These are phyloP conservation scores for Fennellomyces sp. DNA, from an alignment of 371 early-diverging fungal genomes.

Conservation along the genomic window DNA sequence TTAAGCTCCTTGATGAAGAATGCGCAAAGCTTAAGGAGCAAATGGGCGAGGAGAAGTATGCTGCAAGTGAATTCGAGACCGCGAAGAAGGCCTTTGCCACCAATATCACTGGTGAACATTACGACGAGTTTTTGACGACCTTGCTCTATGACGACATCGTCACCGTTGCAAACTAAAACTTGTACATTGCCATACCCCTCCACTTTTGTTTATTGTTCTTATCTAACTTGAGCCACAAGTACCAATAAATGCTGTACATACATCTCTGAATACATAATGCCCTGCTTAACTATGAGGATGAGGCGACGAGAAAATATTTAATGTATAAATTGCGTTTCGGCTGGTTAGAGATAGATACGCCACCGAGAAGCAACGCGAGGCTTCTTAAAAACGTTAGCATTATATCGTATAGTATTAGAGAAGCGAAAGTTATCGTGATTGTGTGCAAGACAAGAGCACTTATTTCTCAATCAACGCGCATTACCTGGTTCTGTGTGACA, in stretches of 20 bases:
- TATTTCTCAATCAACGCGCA: too few relatives aligned
- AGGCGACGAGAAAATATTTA: too few relatives aligned
- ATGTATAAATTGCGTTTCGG: too few relatives aligned
- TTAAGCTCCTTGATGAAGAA: slow-evolving; percentile 85
- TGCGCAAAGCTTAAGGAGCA: slow-evolving; percentile 64
- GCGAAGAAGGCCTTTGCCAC: slow-evolving; percentile 78
- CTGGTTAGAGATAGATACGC: too few relatives aligned
- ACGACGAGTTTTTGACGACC: slow-evolving; percentile 91
- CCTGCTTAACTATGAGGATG: too few relatives aligned
- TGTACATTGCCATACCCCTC: background rate
- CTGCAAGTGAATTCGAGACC: slow-evolving; percentile 66
- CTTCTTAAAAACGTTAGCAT: too few relatives aligned
- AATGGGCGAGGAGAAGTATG: slow-evolving; percentile 61
- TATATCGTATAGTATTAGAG: too few relatives aligned
- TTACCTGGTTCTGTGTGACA: too few relatives aligned
- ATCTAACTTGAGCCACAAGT: background rate
- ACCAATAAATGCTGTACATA: background rate
- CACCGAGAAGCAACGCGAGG: too few relatives aligned
- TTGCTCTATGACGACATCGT: slow-evolving; percentile 76
- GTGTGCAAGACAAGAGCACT: too few relatives aligned
- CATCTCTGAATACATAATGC: too few relatives aligned
- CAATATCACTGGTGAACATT: slow-evolving; percentile 76
- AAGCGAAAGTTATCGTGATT: too few relatives aligned
- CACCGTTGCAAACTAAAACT: slow-evolving; percentile 4
- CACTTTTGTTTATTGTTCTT: background rate